Evolutionary conservation across 768 basidiomycete species (phyloP).

Genomic region (Mycena amicta): DNA sequence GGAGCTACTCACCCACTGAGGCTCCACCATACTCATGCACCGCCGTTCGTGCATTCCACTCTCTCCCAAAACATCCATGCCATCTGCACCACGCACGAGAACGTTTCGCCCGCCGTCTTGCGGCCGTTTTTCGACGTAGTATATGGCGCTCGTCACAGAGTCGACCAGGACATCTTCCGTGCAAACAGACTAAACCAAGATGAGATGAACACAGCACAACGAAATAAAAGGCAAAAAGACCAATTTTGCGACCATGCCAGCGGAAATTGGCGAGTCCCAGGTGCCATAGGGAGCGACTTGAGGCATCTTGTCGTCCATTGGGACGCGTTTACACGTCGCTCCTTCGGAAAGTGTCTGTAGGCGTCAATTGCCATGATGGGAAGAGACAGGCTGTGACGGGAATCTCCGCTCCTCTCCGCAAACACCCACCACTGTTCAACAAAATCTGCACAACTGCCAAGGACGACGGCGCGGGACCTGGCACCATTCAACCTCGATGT

Average conservation of each 20-base stretch:
- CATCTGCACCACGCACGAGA: constrained; percentile 41
- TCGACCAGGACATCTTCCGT: constrained; percentile 42
- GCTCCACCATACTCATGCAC: constrained; percentile 66
- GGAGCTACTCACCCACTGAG: constrained; percentile 31
- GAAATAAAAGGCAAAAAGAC: no score
- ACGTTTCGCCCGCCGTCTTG: constrained; percentile 39
- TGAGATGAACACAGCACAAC: neutral
- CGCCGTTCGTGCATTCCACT: constrained; percentile 48
- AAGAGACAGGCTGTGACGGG: neutral
- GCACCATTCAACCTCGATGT: neutral
- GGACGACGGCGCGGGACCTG: neutral
- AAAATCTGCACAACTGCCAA: neutral
- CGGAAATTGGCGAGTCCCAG: constrained; percentile 39
- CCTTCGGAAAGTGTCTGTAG: neutral
- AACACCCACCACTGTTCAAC: neutral
- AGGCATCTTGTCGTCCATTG: neutral
- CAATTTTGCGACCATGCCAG: constrained; percentile 31
- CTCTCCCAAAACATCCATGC: constrained; percentile 44
- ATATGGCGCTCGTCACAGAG: constrained; percentile 38
- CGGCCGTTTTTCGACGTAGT: constrained; percentile 43
- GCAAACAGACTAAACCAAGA: constrained; percentile 7
- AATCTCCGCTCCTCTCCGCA: neutral
- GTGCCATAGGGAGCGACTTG: constrained; percentile 35
- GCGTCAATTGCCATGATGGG: neutral
- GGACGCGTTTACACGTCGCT: no score